Conservation (phyloP, 108 stramenopile genomes). For the Fragilaria crotonensis region DNA sequence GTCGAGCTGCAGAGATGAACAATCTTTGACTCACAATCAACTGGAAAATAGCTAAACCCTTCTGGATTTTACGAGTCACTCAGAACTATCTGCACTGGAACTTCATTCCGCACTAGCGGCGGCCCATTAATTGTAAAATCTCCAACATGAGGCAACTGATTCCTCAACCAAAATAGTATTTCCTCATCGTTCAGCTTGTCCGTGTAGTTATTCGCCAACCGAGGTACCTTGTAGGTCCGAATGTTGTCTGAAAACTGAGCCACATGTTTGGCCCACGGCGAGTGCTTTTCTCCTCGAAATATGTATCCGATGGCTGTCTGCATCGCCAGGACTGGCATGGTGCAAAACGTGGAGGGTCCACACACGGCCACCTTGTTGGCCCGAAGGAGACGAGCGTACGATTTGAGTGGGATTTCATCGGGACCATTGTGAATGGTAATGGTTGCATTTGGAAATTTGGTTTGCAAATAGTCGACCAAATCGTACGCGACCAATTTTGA, state of each 20-base stretch:
- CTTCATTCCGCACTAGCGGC: not conserved
- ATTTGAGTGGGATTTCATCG: not conserved
- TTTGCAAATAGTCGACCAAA: not conserved
- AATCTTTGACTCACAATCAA: no score
- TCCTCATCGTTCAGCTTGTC: not conserved
- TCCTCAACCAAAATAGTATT: not conserved
- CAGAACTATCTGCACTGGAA: no score
- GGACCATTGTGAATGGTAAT: conserved; percentile 1
- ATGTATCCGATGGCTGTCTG: not conserved
- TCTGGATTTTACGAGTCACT: no score
- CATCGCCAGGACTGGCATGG: not conserved
- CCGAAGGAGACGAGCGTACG: conserved; percentile 1
- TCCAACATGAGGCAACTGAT: not conserved
- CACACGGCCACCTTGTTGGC: conserved; percentile 7
- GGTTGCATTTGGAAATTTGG: not conserved
- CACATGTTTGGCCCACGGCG: not conserved
- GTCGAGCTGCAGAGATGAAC: no score
- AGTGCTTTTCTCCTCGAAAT: not conserved
- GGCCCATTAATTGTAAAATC: not conserved
- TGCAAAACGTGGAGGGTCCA: conserved; percentile 8
- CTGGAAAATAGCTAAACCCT: no score
- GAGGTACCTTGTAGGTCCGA: not conserved
- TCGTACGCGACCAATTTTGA: not conserved
- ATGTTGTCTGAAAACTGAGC: not conserved
- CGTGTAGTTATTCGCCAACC: not conserved